Evolutionary conservation across 495 filamentous ascomycete genomes (phyloP), one percentile per base, ranked within the genome.

Genomic region (Lepraria neglecta): DNA sequence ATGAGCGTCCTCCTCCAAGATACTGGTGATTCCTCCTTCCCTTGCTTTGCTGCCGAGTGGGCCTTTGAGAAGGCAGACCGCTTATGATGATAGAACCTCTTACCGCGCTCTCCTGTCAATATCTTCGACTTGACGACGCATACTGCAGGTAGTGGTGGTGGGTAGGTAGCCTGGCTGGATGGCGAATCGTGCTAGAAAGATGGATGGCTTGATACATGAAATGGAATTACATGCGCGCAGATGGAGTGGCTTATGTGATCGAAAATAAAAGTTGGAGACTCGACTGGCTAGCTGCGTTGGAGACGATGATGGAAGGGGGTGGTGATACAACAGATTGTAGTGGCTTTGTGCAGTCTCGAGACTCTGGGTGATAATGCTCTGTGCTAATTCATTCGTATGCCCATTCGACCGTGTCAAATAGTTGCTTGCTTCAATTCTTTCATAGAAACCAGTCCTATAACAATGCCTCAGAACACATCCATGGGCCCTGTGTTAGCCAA

Each of bases 1-100:
- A 69, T 56, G 67, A 67, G 48, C 65, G 60, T 42, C 56, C 51
- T 46, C 64, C 64, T 19, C 59, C 58, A 56, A 56, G 65, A 53
- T 69, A 69, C 56, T 69, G 67, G 67, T 69, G 65, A 67, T 64
- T 67, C 53, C 65, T 63, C 63, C 61, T 67, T 47, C 58, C 42
- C 44, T 33, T 57, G n/a, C 38, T 54, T 47, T 6, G 38, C 28
- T 54, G 51, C 51, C n/a, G 31, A 53, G 31, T 35, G 61, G 48
- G 52, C 45, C 63, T 46, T 55, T 56, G 53, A 17, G 48, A 43
- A 35, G 59, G 63, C 17, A 44, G 40, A 40, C 55, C 30, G 63
- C 63, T 65, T 61, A 65, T 65, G 6, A 56, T 57, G 40, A 57
- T 56, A 65, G 63, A 65, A 47, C 6, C 27, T 35, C 51, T 47